Percentiles rank a stretch among this genome's conserved stretches.
These are phyloP conservation scores for Coemansia sp. DNA, from an alignment of 192 early-diverging fungal species.

Conservation along the genomic window DNA sequence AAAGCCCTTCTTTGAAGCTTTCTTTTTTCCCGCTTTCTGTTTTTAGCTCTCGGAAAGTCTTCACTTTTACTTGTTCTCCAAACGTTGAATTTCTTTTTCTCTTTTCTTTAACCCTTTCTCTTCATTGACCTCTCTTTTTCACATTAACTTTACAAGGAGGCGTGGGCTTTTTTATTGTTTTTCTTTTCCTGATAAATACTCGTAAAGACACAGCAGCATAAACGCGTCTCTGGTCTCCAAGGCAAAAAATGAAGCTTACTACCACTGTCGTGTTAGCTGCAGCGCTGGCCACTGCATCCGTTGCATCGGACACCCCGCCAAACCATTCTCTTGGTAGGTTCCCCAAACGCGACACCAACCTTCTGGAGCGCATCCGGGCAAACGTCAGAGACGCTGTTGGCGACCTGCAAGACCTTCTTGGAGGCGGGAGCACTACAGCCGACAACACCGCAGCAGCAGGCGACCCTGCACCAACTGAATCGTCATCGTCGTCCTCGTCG, in stretches of 20 bases:
- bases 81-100: background rate
- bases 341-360: conserved; percentile 11
- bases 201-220: no score
- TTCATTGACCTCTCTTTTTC: background rate
- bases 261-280: background rate
- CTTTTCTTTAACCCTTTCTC: background rate
- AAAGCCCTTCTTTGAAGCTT: background rate
- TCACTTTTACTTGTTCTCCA: background rate
- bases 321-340: background rate
- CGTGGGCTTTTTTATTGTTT: no score
- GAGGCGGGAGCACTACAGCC: conserved; percentile 1
- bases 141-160: background rate
- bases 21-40: background rate
- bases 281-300: conserved; percentile 2
- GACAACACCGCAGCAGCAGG: background rate
- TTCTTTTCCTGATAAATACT: no score
- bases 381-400: conserved; percentile 5
- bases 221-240: no score
- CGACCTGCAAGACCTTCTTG: conserved; percentile 1
- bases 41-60: background rate
- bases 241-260: background rate
- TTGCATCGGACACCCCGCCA: background rate
- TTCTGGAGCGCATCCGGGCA: background rate
- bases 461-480: background rate
- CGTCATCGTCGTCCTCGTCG: background rate